Percentiles rank a stretch among this genome's conserved stretches.
Conservation (phyloP, 768 basidiomycete species). For the Termitomyces sp. region DNA sequence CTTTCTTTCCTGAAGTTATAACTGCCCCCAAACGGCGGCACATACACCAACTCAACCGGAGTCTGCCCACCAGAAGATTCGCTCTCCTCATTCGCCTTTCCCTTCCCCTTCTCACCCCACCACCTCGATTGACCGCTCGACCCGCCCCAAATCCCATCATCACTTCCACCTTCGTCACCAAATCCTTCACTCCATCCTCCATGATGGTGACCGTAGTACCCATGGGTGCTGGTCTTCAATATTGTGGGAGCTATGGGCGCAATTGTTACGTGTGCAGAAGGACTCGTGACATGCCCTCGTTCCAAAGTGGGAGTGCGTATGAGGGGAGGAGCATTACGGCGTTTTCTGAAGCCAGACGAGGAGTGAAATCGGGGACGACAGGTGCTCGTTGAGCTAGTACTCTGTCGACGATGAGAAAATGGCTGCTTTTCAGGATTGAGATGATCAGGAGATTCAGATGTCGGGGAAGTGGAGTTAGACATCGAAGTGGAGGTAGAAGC, state of each 20-base stretch:
- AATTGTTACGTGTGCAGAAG: conserved; percentile 32
- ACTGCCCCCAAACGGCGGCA: conserved; percentile 42
- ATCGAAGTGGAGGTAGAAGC: conserved; percentile 23
- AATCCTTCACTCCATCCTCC: conserved; percentile 41
- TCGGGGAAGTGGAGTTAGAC: conserved; percentile 19
- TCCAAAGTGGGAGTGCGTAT: conserved; percentile 17
- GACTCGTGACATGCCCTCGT: neutral
- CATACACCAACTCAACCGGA: conserved; percentile 69
- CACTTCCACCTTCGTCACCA: conserved; percentile 38
- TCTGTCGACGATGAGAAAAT: conserved; percentile 12
- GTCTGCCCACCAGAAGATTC: conserved; percentile 31
- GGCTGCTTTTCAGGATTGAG: conserved; percentile 11
- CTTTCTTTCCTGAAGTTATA: conserved; percentile 23
- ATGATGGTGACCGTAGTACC: conserved; percentile 32
- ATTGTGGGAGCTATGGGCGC: conserved; percentile 61
- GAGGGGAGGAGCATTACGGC: conserved; percentile 20
- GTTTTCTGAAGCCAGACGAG: conserved; percentile 17
- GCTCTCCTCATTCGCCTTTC: conserved; percentile 16
- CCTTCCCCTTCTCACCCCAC: conserved; percentile 13
- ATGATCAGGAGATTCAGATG: conserved; percentile 15
- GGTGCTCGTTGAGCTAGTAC: conserved; percentile 18
- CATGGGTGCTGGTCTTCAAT: conserved; percentile 69
- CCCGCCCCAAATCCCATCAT: conserved; percentile 17
- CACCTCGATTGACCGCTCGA: conserved; percentile 11
- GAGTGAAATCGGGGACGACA: conserved; percentile 15